phyloP scores from a whole-genome alignment of 1,284 basidiomycete genomes.

The Boletus calvinii region DNA sequence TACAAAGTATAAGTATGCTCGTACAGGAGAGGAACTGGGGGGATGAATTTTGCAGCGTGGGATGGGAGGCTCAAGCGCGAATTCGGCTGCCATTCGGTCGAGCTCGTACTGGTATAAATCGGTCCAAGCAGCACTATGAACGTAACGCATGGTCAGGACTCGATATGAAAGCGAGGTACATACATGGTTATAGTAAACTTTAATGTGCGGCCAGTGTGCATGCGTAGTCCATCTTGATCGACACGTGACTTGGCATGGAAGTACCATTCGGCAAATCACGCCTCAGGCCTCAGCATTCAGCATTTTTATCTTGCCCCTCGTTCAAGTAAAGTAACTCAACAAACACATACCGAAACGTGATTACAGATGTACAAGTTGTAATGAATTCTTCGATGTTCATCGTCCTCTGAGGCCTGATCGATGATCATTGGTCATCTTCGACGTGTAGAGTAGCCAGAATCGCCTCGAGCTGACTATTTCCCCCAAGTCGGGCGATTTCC shows the following conservation, averaged over 20 bases:
- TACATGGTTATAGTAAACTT: no score
- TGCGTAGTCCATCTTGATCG: neutral
- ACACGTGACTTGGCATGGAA: neutral
- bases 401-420: no score
- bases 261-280: neutral
- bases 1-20: neutral
- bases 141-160: neutral
- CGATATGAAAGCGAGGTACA: no score
- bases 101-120: neutral
- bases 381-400: neutral
- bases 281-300: neutral
- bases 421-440: slow-evolving; percentile 9
- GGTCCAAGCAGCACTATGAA: neutral
- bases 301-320: no score
- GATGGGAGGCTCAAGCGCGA: neutral
- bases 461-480: slow-evolving; percentile 28
- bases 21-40: no score
- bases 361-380: neutral
- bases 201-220: no score
- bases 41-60: neutral
- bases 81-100: neutral
- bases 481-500: slow-evolving; percentile 30
- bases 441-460: slow-evolving; percentile 31
- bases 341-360: neutral
- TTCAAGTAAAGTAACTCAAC: neutral